These are phyloP conservation scores for Bimuria novae-zelandiae DNA, from an alignment of 2,329 filamentous ascomycete species.

Conservation along the genomic window DNA sequence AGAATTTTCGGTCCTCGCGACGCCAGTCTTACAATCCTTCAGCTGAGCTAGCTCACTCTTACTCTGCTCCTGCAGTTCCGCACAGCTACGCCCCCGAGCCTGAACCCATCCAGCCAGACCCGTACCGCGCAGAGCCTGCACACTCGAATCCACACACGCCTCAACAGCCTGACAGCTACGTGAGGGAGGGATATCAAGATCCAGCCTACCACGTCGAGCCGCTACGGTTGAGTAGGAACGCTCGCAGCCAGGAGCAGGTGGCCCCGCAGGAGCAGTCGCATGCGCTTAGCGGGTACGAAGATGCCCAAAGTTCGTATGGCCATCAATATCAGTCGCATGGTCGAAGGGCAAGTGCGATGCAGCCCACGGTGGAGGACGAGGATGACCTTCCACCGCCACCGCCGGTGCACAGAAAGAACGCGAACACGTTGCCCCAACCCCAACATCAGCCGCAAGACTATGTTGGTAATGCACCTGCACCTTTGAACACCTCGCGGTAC, in stretches of 20 bases:
- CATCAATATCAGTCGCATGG: conserved; percentile 52
- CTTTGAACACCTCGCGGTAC: conserved; percentile 38
- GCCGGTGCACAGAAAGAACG: conserved; percentile 44
- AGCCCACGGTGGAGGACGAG: conserved; percentile 67
- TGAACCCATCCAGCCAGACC: conserved; percentile 20
- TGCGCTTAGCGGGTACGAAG: conserved; percentile 38
- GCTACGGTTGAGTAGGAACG: conserved; percentile 35
- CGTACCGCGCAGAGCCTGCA: conserved; percentile 21
- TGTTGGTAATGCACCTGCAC: conserved; percentile 36
- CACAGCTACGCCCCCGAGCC: conserved; percentile 35
- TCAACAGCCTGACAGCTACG: conserved; percentile 14
- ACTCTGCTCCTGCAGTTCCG: conserved; percentile 52
- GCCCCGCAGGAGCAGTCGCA: conserved; percentile 39
- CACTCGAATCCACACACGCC: conserved; percentile 16
- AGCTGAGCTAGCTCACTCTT: conserved; percentile 46
- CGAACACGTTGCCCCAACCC: conserved; percentile 35
- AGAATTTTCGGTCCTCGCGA: conserved; percentile 30
- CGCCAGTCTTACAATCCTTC: conserved; percentile 29
- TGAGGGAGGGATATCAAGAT: conserved; percentile 33
- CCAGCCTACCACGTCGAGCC: conserved; percentile 42
- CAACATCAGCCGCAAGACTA: conserved; percentile 31
- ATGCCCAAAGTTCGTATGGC: conserved; percentile 35
- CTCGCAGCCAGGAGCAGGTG: conserved; percentile 26
- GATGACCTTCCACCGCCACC: conserved; percentile 58
- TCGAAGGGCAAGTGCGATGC: conserved; percentile 57